phyloP scores from a whole-genome alignment of 139 green algal species.

The Chlamydomonas sp. region DNA sequence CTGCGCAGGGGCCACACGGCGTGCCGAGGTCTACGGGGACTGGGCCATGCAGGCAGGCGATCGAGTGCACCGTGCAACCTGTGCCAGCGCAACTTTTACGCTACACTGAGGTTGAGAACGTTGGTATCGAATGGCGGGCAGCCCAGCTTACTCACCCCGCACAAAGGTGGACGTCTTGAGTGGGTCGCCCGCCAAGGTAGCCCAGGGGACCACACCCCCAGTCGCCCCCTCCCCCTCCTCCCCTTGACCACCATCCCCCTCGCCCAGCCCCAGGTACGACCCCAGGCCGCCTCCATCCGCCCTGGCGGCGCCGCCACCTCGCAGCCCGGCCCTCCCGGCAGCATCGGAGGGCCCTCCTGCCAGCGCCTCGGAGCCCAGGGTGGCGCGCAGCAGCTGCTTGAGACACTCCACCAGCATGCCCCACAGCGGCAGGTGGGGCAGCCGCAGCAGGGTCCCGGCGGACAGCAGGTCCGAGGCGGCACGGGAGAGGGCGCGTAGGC shows the following conservation, averaged over 20 bases:
- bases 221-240: background rate
- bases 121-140: too few relatives aligned
- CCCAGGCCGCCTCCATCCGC: too few relatives aligned
- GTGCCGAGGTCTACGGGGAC: too few relatives aligned
- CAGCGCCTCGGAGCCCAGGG: background rate
- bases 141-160: background rate
- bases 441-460: background rate
- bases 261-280: background rate
- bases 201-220: background rate
- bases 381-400: constrained; percentile 8
- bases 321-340: too few relatives aligned
- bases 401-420: constrained; percentile 12
- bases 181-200: background rate
- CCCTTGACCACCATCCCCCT: background rate
- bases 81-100: too few relatives aligned
- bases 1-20: background rate
- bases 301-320: too few relatives aligned
- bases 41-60: too few relatives aligned
- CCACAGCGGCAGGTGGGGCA: background rate
- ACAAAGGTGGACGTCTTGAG: background rate
- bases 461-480: background rate
- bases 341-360: background rate
- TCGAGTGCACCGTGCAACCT: too few relatives aligned
- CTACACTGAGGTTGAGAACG: too few relatives aligned
- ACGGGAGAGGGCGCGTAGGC: too few relatives aligned